These are phyloP conservation scores for Scheffersomyces lignosus DNA, from an alignment of 805 yeast species.

Conservation along the genomic window DNA sequence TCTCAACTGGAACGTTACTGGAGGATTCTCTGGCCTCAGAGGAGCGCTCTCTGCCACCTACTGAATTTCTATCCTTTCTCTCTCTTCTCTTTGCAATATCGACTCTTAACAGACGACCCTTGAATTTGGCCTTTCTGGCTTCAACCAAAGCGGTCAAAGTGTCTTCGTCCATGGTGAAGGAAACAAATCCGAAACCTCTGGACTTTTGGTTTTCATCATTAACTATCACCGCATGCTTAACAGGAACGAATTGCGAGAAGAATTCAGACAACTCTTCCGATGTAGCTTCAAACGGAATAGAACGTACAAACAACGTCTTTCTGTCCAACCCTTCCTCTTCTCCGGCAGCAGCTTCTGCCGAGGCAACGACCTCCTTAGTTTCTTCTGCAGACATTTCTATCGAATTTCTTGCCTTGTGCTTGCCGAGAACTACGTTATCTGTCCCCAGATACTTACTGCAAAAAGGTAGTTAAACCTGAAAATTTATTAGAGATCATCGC, in stretches of 20 bases:
- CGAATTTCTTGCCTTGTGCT: conserved; percentile 1
- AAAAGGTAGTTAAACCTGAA: background rate
- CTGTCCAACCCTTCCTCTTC: conserved; percentile 45
- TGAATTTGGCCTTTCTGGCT: conserved; percentile 64
- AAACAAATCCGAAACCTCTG: conserved; percentile 94
- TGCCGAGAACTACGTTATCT: no score
- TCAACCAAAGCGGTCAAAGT: conserved; percentile 70
- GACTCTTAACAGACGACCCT: conserved; percentile 65
- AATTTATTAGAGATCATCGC: no score
- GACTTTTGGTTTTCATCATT: conserved; percentile 74
- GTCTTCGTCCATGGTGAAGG: conserved; percentile 84
- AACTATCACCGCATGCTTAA: conserved; percentile 91
- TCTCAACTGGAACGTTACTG: conserved; percentile 58
- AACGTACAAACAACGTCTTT: conserved; percentile 79
- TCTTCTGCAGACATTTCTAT: conserved; percentile 7
- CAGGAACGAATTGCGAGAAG: conserved; percentile 92
- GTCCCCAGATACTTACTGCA: background rate
- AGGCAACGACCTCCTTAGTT: conserved; percentile 1
- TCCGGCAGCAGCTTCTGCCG: conserved; percentile 1
- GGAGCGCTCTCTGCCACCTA: conserved; percentile 5
- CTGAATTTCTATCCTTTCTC: conserved; percentile 44
- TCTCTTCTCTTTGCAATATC: conserved; percentile 93
- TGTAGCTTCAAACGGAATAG: conserved; percentile 78
- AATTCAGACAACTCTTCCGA: conserved; percentile 78
- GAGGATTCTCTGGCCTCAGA: conserved; percentile 7